Evolutionary conservation across 192 early-diverging fungal species (phyloP), one percentile per base, ranked within the genome.

Genomic region (Globomyces pollinis-pini): DNA sequence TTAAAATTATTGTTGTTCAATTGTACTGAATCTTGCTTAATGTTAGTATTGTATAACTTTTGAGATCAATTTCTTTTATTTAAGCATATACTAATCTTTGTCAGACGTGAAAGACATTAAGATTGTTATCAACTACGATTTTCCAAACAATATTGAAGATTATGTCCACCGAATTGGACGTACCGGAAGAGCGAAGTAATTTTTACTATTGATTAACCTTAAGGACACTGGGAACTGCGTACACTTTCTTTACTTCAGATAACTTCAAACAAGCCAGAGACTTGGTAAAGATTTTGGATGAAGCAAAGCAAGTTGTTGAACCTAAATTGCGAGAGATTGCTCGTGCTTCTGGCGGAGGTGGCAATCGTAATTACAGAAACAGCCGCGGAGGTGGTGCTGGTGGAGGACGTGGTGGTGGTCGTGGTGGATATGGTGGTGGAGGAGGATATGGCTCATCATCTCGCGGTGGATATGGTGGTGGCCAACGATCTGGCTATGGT

Each of bases 91-190:
- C n/a, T n/a, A 26, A 47, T 18, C 34, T 32, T 33, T 31, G 12
- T 33, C 50, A 69, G 67, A 68, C 47, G 69, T 65, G 9, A 72
- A 72, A 34, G 70, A 72, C 41, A 56, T 76, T 28, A 56, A 57
- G 62, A 31, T 74, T 57, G 94, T 96, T 31, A 79, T 98, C 74
- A 91, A 90, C 72, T 97, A 88, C 72, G 96, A 99, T 59, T 79
- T 99, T 62, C 93, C 96, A 24, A 90, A 84, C 7, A 94, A 97
- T 62, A 85, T 90, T 62, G 93, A 98, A 69, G 96, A 99, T 68
- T 83, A 83, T 62, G 82, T 93, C 30, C 90, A 93, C 61, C 83
- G 90, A 28, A 91, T 91, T 60, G 90, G 90, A 11, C 70, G 80
- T 49, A 83, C 80, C 2, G 79, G 74, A 6, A 73, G 79, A 67